Conservation (phyloP, 495 filamentous ascomycete species). For the Talaromyces nanjingensis region DNA sequence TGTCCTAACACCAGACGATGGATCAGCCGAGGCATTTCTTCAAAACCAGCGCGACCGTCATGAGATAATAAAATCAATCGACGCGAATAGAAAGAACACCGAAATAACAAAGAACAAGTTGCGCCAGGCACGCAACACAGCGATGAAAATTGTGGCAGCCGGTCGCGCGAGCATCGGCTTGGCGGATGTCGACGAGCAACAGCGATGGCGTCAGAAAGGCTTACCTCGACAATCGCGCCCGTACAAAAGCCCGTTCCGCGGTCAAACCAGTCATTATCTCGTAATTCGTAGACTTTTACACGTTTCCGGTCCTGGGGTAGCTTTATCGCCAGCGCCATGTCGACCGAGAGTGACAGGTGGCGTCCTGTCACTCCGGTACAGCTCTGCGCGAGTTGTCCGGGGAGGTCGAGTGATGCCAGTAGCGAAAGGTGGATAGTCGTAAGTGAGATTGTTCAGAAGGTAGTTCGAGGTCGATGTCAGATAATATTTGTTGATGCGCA, state of each 20-base stretch:
- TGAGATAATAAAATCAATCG: background rate
- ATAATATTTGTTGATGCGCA: background rate
- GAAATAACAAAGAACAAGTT: background rate
- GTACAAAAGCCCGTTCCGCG: conserved; percentile 93
- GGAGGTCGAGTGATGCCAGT: background rate
- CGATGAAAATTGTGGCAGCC: background rate
- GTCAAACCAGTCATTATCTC: conserved; percentile 98
- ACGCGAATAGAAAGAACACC: background rate
- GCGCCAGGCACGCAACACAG: background rate
- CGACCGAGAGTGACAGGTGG: conserved; percentile 28
- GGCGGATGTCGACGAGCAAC: background rate
- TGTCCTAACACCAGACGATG: conserved; percentile 46
- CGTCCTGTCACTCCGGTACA: conserved; percentile 37
- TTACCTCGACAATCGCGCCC: conserved; percentile 69
- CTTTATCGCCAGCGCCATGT: conserved; percentile 83
- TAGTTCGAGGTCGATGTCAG: background rate
- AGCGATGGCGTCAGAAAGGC: conserved; percentile 22
- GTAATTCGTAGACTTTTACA: conserved; percentile 98
- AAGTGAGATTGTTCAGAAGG: background rate
- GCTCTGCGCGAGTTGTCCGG: conserved; percentile 14
- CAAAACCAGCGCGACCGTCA: background rate
- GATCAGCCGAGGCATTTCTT: conserved; percentile 3
- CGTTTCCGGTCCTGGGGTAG: conserved; percentile 83
- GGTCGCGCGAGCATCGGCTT: conserved; percentile 2
- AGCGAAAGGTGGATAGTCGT: conserved; percentile 5